Conservation (phyloP, 192 early-diverging fungal genomes). For the Lunasporangiospora selenospora region DNA sequence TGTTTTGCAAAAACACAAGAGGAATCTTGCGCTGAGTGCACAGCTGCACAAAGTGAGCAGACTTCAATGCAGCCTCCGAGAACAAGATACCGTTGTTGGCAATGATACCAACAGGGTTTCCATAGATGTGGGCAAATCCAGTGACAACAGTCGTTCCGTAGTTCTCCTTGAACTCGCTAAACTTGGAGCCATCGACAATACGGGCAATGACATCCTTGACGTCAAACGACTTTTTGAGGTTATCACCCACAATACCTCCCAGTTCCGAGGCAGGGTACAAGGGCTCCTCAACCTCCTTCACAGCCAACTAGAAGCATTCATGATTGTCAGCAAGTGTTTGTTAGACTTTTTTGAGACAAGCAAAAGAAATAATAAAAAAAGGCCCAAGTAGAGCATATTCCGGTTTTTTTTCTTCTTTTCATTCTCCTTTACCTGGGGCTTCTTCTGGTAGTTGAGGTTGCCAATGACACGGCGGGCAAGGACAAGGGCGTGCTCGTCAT, state of each 20-base stretch:
- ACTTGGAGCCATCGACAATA: conserved; percentile 90
- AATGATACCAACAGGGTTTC: conserved; percentile 91
- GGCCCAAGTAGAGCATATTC: background rate
- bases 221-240: conserved; percentile 87
- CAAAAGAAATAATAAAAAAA: background rate
- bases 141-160: conserved; percentile 92
- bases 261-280: conserved; percentile 83
- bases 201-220: conserved; percentile 92
- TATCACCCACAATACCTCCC: conserved; percentile 94
- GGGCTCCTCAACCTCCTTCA: conserved; percentile 72
- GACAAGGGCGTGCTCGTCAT: conserved; percentile 88
- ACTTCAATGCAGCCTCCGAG: conserved; percentile 93
- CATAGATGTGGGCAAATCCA: conserved; percentile 90
- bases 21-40: conserved; percentile 90
- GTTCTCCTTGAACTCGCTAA: conserved; percentile 93
- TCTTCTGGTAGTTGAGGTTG: conserved; percentile 85
- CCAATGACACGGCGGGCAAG: conserved; percentile 85
- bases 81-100: conserved; percentile 98
- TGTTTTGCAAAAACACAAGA: conserved; percentile 94
- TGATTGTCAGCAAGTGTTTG: background rate
- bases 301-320: conserved; percentile 42
- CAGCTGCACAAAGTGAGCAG: conserved; percentile 94
- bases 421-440: conserved; percentile 51
- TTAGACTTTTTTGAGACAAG: conserved; percentile 20
- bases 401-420: background rate